These are phyloP conservation scores for Vaccinium corymbosum DNA, from an alignment of 148 eudicot genomes.

Conservation along the genomic window DNA sequence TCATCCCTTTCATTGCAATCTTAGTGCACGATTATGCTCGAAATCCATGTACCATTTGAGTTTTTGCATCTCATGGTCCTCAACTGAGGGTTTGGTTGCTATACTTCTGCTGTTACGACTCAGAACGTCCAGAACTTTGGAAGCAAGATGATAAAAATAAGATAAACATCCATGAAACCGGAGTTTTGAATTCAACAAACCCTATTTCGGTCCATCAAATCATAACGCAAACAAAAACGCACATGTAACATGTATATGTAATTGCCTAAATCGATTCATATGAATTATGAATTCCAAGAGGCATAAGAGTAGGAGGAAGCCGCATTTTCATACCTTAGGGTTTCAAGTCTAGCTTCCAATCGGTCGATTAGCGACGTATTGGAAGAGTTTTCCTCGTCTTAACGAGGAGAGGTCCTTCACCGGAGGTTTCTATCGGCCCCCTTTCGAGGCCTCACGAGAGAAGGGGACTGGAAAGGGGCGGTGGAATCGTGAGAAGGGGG, in stretches of 20 bases:
- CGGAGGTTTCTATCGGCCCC: too few relatives aligned
- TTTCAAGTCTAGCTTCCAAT: background rate
- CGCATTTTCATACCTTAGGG: too few relatives aligned
- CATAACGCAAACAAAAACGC: background rate
- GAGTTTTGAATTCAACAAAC: too few relatives aligned
- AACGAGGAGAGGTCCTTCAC: too few relatives aligned
- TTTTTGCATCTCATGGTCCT: background rate
- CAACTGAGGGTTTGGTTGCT: background rate
- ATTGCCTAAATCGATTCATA: background rate
- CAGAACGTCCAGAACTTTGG: background rate
- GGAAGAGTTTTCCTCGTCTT: background rate
- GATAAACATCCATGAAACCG: background rate
- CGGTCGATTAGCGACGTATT: background rate
- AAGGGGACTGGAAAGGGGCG: too few relatives aligned
- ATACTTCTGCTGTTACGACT: background rate
- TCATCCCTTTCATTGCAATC: background rate
- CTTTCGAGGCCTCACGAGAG: too few relatives aligned
- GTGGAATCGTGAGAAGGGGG: too few relatives aligned
- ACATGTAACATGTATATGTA: background rate
- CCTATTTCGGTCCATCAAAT: background rate
- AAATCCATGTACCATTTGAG: background rate
- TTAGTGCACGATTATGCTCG: background rate
- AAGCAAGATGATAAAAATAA: background rate
- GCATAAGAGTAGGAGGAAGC: too few relatives aligned
- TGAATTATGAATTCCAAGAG: too few relatives aligned